Evolutionary conservation across 2,329 filamentous ascomycete species (phyloP), one percentile per base, ranked within the genome.

Genomic region (Ascocoryne sarcoides): DNA sequence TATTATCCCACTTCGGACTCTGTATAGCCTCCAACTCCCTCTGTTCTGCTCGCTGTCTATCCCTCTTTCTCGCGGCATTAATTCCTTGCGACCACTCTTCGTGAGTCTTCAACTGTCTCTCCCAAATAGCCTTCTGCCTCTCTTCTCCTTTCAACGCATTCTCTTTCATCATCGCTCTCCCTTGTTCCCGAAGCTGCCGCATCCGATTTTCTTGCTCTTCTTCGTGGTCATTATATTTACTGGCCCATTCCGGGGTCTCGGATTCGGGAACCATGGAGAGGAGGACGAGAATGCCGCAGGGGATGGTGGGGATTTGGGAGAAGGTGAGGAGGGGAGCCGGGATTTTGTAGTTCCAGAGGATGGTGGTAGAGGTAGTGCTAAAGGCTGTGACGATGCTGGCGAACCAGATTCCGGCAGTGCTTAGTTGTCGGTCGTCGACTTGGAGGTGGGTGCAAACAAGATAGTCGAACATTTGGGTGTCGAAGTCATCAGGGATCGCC

Each of bases 281-380:
- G 15, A 78, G 53, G n/a, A 76, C 73, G 19, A 79, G 63, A 19
- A 78, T 62, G 21, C 75, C 76, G 51, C 75, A 78, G 0, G 75
- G 75, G 1, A 80, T 66, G 0, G 70, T 70, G 14, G 70, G 68
- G 20, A 65, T 66, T 7, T 68, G 64, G 2, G 71, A 59, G 43
- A 79, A 74, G 1, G 60, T 46, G 1, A 76, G 51, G 4, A 78
- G 58, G 3, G 67, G 64, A 15, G 70, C 64, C 0, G 75, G 73
- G 34, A 78, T 75, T 41, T 68, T 66, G 60, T 76, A 78, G 53
- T 71, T 74, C 75, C 75, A 79, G 2, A 79, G 62, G 8, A 76
- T 65, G 1, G 73, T 76, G 48, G 71, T 66, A 36, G 64, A 69
- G 0, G 68, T 64, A 1, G 70, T 73, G 15, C 70, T 69, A 43